Evolutionary conservation across 2,329 filamentous ascomycete genomes (phyloP).

Genomic region (Pyrenochaeta sp.): DNA sequence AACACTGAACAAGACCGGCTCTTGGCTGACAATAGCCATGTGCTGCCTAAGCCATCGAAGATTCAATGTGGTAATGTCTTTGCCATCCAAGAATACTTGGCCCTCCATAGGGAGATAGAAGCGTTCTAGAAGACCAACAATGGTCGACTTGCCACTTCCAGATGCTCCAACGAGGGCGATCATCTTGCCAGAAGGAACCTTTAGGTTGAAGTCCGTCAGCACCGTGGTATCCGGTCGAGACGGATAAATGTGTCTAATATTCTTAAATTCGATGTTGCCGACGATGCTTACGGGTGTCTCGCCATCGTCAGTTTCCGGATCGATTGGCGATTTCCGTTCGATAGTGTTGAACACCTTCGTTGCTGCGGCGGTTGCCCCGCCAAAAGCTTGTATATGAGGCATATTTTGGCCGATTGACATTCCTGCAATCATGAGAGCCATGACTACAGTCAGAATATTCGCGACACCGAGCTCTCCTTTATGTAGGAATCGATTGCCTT

Average conservation of each 20-base stretch:
- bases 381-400: constrained; percentile 87
- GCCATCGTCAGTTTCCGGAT: constrained; percentile 77
- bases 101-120: constrained; percentile 93
- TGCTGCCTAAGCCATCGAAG: constrained; percentile 91
- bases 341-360: constrained; percentile 95
- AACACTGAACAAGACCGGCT: constrained; percentile 88
- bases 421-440: constrained; percentile 91
- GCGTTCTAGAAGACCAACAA: constrained; percentile 89
- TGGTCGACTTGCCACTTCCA: constrained; percentile 92
- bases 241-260: constrained; percentile 93
- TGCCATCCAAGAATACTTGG: constrained; percentile 79
- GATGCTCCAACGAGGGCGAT: constrained; percentile 94
- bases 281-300: constrained; percentile 74
- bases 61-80: constrained; percentile 82
- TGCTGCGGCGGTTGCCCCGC: constrained; percentile 81
- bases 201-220: constrained; percentile 82
- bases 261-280: constrained; percentile 80
- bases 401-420: constrained; percentile 78
- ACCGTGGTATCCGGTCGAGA: constrained; percentile 89
- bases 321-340: constrained; percentile 83
- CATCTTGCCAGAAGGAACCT: constrained; percentile 86
- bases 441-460: constrained; percentile 81
- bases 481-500: constrained; percentile 65
- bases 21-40: constrained; percentile 91
- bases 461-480: constrained; percentile 67